Percentiles rank a stretch among this genome's conserved stretches.
These are phyloP conservation scores for Fraxinus xanthoxyloides DNA, from an alignment of 305 asterid species.

Conservation along the genomic window DNA sequence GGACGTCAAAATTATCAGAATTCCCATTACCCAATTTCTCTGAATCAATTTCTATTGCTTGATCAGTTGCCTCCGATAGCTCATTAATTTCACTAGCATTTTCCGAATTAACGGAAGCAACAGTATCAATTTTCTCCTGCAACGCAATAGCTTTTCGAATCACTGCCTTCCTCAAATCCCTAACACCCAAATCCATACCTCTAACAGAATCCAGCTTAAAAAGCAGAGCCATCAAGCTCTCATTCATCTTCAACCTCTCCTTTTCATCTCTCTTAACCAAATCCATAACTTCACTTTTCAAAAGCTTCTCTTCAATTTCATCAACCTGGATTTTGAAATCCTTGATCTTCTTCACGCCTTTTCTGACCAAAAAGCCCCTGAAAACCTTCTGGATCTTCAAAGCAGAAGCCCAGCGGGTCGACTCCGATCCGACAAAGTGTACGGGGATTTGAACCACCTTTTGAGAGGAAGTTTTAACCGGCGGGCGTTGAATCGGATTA, in stretches of 20 bases:
- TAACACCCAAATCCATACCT: constrained; percentile 60
- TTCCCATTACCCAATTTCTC: neutral
- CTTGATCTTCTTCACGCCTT: constrained; percentile 49
- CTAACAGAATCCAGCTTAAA: constrained; percentile 60
- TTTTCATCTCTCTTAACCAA: constrained; percentile 38
- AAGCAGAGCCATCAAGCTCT: constrained; percentile 65
- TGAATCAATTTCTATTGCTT: neutral
- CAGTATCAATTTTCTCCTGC: constrained; percentile 67
- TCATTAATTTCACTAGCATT: neutral
- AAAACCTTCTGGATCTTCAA: constrained; percentile 71
- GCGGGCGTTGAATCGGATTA: neutral
- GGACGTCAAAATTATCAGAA: neutral
- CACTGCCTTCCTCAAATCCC: constrained; percentile 62
- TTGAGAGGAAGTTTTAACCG: neutral
- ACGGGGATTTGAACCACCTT: constrained; percentile 50
- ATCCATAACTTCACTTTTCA: constrained; percentile 31
- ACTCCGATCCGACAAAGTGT: constrained; percentile 39
- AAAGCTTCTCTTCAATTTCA: constrained; percentile 48
- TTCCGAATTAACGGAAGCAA: constrained; percentile 20
- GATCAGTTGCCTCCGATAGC: neutral
- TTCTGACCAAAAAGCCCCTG: constrained; percentile 67
- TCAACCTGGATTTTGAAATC: constrained; percentile 50
- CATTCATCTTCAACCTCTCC: constrained; percentile 67
- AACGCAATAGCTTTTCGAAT: constrained; percentile 57
- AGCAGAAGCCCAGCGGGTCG: constrained; percentile 38